Evolutionary conservation across 2,329 filamentous ascomycete species (phyloP).

Genomic region (Aquanectria penicillioides): DNA sequence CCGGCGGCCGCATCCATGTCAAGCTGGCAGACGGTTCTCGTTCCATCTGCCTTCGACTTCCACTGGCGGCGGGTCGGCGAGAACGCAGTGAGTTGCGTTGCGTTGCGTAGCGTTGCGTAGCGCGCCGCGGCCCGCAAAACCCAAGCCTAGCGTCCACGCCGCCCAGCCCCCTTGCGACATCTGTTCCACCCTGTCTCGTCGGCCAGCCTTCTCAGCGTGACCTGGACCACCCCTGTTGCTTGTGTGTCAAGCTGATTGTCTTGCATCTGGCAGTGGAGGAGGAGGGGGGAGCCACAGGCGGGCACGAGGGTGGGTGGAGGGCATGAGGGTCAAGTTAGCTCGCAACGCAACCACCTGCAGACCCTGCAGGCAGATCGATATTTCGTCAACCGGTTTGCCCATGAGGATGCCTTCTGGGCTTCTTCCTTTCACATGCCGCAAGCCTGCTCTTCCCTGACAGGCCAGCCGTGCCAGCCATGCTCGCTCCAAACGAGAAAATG

Average conservation of each 20-base stretch:
- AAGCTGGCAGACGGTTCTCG: no score
- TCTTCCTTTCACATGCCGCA: conserved; percentile 13
- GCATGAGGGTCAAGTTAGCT: conserved; percentile 3
- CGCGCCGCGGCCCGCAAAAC: conserved; percentile 4
- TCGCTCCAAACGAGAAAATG: no score
- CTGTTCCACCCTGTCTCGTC: neutral
- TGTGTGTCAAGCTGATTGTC: conserved; percentile 17
- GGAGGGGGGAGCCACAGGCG: neutral
- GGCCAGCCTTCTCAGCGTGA: conserved; percentile 12
- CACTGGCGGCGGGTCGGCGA: no score
- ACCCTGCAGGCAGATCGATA: conserved; percentile 24
- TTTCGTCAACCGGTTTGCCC: conserved; percentile 1
- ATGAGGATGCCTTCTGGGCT: neutral
- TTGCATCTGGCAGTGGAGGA: conserved; percentile 10
- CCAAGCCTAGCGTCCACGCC: conserved; percentile 4
- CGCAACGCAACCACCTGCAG: conserved; percentile 6
- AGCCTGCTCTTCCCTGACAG: neutral
- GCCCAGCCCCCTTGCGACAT: conserved; percentile 4
- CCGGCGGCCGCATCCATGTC: no score
- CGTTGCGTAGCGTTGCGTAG: neutral
- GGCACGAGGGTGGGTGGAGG: no score
- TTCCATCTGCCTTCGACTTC: neutral
- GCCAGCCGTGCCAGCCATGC: neutral
- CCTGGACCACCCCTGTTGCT: neutral
- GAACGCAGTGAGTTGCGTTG: no score